Evolutionary conservation across 768 basidiomycete genomes (phyloP).

Genomic region (Collybia sp.): DNA sequence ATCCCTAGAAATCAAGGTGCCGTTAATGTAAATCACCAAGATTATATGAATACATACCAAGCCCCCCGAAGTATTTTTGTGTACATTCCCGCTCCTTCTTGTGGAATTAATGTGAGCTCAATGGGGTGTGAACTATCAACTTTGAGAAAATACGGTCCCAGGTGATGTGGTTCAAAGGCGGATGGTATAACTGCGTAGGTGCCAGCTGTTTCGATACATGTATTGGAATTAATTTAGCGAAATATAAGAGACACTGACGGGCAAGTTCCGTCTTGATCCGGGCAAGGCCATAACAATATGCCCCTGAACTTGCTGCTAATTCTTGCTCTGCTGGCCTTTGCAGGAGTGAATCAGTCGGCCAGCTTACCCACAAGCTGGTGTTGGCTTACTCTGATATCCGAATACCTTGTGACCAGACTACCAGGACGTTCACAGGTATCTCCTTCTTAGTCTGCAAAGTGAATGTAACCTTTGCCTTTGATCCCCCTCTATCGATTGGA

Average conservation of each 20-base stretch:
- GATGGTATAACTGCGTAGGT: slow-evolving; percentile 85
- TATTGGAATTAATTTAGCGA: not conserved
- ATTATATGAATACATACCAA: slow-evolving; percentile 45
- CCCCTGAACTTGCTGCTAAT: slow-evolving; percentile 66
- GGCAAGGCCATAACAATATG: slow-evolving; percentile 78
- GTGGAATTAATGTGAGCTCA: slow-evolving; percentile 60
- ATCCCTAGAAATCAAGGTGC: slow-evolving; percentile 37
- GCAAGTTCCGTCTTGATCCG: slow-evolving; percentile 44
- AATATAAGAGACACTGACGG: slow-evolving; percentile 33
- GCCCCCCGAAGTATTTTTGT: slow-evolving; percentile 57
- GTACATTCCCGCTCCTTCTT: slow-evolving; percentile 94
- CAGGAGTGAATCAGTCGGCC: not conserved
- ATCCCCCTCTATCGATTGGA: slow-evolving; percentile 6
- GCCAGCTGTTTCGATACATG: slow-evolving; percentile 44
- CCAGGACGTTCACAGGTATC: slow-evolving; percentile 66
- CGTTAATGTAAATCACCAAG: not conserved
- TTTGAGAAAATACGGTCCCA: slow-evolving; percentile 60
- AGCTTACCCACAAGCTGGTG: not conserved
- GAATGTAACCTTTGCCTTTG: slow-evolving; percentile 38
- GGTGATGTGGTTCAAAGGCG: slow-evolving; percentile 70
- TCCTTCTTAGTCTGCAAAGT: slow-evolving; percentile 55
- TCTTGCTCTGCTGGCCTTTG: slow-evolving; percentile 60
- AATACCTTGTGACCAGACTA: slow-evolving; percentile 72
- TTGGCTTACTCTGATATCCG: slow-evolving; percentile 21
- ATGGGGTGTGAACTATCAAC: slow-evolving; percentile 61